Base-by-base conservation (phyloP, 768 basidiomycete species). In the Leccinum imitatum region DNA sequence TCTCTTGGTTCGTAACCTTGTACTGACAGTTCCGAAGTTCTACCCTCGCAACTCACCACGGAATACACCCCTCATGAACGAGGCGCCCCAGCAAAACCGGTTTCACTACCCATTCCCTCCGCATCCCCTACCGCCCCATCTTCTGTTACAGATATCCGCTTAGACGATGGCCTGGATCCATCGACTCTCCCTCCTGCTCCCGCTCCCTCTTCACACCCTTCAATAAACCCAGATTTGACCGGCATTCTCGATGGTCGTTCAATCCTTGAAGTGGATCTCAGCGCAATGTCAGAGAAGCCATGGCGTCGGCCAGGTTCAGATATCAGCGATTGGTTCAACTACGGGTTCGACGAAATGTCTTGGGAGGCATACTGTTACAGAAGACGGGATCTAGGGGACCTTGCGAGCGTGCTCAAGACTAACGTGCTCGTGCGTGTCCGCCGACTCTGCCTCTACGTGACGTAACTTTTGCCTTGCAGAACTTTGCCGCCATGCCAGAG, bases 291-390 rank as follows among this genome's bases (percentile, higher is more conserved):
- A 9, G 90, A 93, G 62, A 96, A 96, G 69, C 87, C 88, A 4
- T 99, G 97, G 97, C 79, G 97, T 62, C 77, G 87, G 59, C 90
- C 95, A 8, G 97, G 97, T 35, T 87, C 91, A 4, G 94, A 97
- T 77, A 80, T 97, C 61, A 90, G 91, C 65, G 95, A 98, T 77
- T 99, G 95, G 90, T 99, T 99, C 77, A 98, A 99, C 75, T 98
- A 97, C 66, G 97, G 97, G 0, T 98, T 98, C 69, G 97, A 99
- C 73, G 97, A 99, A 75, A 82, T 92, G 15, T 91, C 90, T 35
- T 99, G 95, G 94, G 91, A 93, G 69, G 88, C 87, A 46, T 99
- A 96, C 68, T 91, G 89, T 66, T 89, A 91, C 73, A 83, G 92
- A 66, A 80, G 93, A 66, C 82, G 90, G 46, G 90, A 93, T 58